Evolutionary conservation across 2,329 filamentous ascomycete species (phyloP), one percentile per base, ranked within the genome.

Genomic region (Sporothrix pseudoabietina): DNA sequence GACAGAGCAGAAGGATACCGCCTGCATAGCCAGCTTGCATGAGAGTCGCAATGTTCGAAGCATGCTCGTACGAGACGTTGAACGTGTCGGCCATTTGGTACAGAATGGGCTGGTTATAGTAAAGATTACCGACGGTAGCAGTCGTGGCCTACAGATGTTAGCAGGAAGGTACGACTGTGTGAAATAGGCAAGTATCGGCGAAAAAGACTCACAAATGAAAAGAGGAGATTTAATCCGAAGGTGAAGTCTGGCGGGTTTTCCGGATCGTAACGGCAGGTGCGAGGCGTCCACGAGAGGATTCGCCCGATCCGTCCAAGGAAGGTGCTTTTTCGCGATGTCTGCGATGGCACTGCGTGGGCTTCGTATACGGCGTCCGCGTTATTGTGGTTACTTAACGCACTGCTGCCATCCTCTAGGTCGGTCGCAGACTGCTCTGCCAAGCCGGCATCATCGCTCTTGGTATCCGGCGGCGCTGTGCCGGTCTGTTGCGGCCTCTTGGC

Each of bases 11-110:
- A 19, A 95, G 81, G 26, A 96, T 79, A 0, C 93, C 92, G 0
- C 84, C 85, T 0, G 92, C 92, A 80, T 96, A 96, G 1, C 93
- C 93, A 1, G 92, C 91, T 80, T 96, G 93, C 80, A 92, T 89
- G 59, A 94, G 82, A 0, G 93, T 95, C 0, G 93, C 92, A 32
- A 95, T 89, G 55, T 84, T 82, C 0, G 87, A 87, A 0, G 92
- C 89, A 71, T 86, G 84, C 77, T 93, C 91, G 78, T 93, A 91
- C 9, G 85, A 86, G 66, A 95, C 90, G 71, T 86, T 78, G 78
- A 96, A 95, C 19, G 92, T 90, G 10, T 84, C 80, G 0, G 93
- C 92, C 55, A 96, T 85, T 69, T 92, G 88, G 78, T 94, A 93
- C 32, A 95, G 83, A 65, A 95, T 92, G 0, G 93, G 92, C 77